Base-by-base conservation (phyloP, 2,329 filamentous ascomycete species). In the Chaetomiaceae sp. region DNA sequence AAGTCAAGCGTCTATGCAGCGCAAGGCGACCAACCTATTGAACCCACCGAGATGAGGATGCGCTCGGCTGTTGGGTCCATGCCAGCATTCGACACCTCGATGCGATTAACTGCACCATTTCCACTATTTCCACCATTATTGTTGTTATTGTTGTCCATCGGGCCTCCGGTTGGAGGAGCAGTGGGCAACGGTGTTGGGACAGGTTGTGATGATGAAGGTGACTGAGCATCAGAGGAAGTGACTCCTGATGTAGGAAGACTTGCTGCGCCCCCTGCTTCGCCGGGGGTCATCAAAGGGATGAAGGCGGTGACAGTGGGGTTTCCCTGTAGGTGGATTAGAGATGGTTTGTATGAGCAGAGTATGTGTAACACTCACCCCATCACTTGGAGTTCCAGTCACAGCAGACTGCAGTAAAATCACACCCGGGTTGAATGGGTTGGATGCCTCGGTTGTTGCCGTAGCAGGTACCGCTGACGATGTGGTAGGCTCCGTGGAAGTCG, bases 41-140 rank as follows among this genome's bases (percentile, higher is more conserved):
- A 71, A 1, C 68, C 68, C 31, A 64, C 62, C 3, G 67, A 67
- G 31, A 71, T 67, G 39, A 70, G 47, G 6, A 63, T 61, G 7
- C 63, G 64, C 53, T 71, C 67, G 12, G 62, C 62, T 12, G 58
- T 60, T 1, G 61, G 62, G 51, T 61, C 56, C 33, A 66, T 54
- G 1, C 58, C 55, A 1, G 51, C 46, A 34, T 53, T 43, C 48
- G 50, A 25, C 23, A 40, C 31, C 43, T 57, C 52, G 20, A 55
- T 19, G 17, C 48, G 44, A n/a, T 48, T 52, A 33, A 40, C 43
- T 9, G 47, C 43, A n/a, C 19, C 20, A 17, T 19, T n/a, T n/a
- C 27, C 25, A 9, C 9, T 17, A 2, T 6, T 36, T 1, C 36
- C 42, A 6, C 31, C 43, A 33, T 37, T 46, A 27, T n/a, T 25